Evolutionary conservation across 192 early-diverging fungal species (phyloP).

Genomic region (Spizellomyces sp.): DNA sequence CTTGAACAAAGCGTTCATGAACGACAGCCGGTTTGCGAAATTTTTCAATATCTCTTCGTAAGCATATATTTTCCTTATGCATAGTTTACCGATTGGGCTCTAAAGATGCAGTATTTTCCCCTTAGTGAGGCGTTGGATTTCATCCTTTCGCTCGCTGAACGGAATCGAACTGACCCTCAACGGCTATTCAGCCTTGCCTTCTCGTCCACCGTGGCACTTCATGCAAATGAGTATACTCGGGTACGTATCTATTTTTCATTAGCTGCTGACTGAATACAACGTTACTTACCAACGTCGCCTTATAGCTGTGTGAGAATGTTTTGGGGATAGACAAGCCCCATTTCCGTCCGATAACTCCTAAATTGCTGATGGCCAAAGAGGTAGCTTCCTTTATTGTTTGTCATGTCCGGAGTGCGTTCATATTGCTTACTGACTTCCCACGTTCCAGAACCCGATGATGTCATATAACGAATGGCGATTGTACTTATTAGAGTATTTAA

Average conservation of each 20-base stretch:
- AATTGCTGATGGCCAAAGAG: background rate
- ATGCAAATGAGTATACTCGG: background rate
- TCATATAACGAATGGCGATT: background rate
- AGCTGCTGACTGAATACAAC: background rate
- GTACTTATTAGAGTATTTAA: background rate
- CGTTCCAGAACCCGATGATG: background rate
- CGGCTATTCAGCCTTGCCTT: background rate
- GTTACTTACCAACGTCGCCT: no score
- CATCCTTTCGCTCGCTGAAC: background rate
- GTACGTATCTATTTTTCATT: background rate
- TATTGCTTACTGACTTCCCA: background rate
- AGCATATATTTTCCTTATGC: background rate
- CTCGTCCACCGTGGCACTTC: background rate
- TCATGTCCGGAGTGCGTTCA: background rate
- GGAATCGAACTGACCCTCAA: background rate
- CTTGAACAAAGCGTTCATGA: background rate
- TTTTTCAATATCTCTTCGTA: background rate
- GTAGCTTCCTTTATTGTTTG: background rate
- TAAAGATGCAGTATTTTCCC: background rate
- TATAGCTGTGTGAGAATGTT: background rate
- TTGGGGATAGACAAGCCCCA: background rate
- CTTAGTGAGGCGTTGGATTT: background rate
- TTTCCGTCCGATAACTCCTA: background rate
- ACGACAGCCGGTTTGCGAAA: background rate
- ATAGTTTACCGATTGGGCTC: no score